Percentiles rank a stretch among this genome's conserved stretches.
Evolutionary conservation across 345 rosid species (phyloP).

Genomic region (Microthlaspi erraticum): DNA sequence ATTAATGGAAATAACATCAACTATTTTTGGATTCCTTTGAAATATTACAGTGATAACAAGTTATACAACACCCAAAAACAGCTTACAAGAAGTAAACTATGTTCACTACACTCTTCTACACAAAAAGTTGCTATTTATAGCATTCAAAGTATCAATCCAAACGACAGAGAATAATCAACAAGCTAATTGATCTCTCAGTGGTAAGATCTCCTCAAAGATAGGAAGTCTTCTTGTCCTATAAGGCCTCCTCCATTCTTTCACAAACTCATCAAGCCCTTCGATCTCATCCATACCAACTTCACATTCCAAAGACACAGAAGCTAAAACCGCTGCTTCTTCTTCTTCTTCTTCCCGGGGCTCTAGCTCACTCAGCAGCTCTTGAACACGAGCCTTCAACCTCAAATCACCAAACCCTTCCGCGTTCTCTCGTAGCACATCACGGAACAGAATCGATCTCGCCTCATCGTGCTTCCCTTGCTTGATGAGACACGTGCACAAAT

Average conservation of each 20-base stretch:
- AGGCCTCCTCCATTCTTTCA: conserved; percentile 66
- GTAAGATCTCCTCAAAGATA: conserved; percentile 83
- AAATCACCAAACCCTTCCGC: conserved; percentile 58
- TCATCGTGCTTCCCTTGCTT: conserved; percentile 63
- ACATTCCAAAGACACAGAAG: conserved; percentile 28
- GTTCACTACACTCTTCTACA: conserved; percentile 17
- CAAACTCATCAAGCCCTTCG: conserved; percentile 67
- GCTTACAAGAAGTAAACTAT: conserved; percentile 44
- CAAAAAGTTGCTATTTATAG: conserved; percentile 14
- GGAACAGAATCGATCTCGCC: conserved; percentile 52
- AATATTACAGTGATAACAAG: conserved; percentile 4
- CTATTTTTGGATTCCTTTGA: background rate
- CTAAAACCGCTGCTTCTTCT: conserved; percentile 8
- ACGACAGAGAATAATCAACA: conserved; percentile 54
- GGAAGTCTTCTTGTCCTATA: conserved; percentile 79
- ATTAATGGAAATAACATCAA: conserved; percentile 5
- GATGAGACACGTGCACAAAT: conserved; percentile 72
- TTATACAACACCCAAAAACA: conserved; percentile 21
- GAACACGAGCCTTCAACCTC: conserved; percentile 57
- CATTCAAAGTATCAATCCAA: conserved; percentile 22
- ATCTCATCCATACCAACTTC: conserved; percentile 56
- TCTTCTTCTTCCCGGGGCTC: conserved; percentile 32
- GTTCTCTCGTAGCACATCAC: conserved; percentile 50
- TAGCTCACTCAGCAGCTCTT: conserved; percentile 57
- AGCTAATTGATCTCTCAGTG: conserved; percentile 79